Percentiles rank a stretch among this genome's conserved stretches.
Conservation (phyloP, 176 grass and related monocot species). For the Chloris gayana region DNA sequence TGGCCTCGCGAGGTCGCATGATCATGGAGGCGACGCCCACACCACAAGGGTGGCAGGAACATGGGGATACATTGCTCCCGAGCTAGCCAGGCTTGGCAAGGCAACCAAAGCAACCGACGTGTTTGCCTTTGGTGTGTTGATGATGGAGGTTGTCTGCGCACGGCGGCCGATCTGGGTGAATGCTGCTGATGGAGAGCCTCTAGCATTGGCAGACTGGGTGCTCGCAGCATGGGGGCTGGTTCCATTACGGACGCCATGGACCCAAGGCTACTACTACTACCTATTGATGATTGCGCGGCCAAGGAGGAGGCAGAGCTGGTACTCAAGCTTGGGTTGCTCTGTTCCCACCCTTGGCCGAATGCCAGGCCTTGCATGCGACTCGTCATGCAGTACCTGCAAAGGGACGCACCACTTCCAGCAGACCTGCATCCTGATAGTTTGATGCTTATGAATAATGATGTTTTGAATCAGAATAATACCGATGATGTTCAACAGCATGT, state of each 20-base stretch:
- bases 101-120: constrained; percentile 19
- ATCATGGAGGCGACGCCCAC: constrained; percentile 14
- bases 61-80: background rate
- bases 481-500: background rate
- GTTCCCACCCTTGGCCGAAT: background rate
- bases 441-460: background rate
- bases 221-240: background rate
- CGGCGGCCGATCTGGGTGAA: background rate
- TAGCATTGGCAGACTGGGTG: background rate
- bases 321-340: constrained; percentile 26
- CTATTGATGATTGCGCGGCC: background rate
- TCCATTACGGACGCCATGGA: background rate
- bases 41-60: constrained; percentile 2
- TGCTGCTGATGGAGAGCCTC: background rate
- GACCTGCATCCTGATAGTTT: background rate
- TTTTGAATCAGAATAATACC: background rate
- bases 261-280: background rate
- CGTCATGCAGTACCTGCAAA: constrained; percentile 17
- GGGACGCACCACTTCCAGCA: background rate
- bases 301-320: constrained; percentile 13
- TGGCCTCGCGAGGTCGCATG: constrained; percentile 1
- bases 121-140: constrained; percentile 19
- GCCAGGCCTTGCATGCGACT: constrained; percentile 14
- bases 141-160: constrained; percentile 25
- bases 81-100: constrained; percentile 23